These are phyloP conservation scores for Suillus discolor DNA, from an alignment of 768 basidiomycete species.

Conservation along the genomic window DNA sequence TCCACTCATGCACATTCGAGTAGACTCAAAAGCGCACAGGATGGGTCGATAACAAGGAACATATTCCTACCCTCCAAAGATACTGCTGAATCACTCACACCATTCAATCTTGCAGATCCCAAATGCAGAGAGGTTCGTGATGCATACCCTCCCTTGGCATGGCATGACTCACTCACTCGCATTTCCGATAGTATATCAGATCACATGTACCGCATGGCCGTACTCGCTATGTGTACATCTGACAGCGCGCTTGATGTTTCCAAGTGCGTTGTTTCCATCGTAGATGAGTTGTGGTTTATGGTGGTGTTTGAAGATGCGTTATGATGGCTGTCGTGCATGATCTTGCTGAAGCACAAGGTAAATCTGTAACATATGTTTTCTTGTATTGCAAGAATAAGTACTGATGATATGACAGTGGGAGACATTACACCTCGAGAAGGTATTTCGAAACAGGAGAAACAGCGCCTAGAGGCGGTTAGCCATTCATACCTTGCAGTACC, in stretches of 20 bases:
- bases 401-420: slow-evolving; percentile 56
- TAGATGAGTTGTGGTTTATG: not conserved
- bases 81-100: slow-evolving; percentile 9
- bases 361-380: too few species aligned
- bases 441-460: slow-evolving; percentile 81
- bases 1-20: slow-evolving; percentile 7
- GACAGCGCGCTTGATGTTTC: slow-evolving; percentile 71
- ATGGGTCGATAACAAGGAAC: slow-evolving; percentile 79
- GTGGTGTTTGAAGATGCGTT: slow-evolving; percentile 57
- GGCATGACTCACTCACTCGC: slow-evolving; percentile 1
- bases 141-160: not conserved
- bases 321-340: slow-evolving; percentile 95
- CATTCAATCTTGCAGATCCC: slow-evolving; percentile 55
- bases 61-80: not conserved
- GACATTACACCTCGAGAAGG: slow-evolving; percentile 93
- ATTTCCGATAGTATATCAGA: slow-evolving; percentile 74
- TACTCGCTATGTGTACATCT: slow-evolving; percentile 88
- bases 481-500: not conserved
- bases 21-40: slow-evolving; percentile 96
- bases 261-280: slow-evolving; percentile 52
- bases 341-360: slow-evolving; percentile 94
- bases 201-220: slow-evolving; percentile 97
- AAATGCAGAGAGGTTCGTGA: slow-evolving; percentile 72
- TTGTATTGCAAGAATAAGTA: not conserved
- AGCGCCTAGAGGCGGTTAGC: slow-evolving; percentile 67